Evolutionary conservation across 2,329 filamentous ascomycete genomes (phyloP).

Genomic region (Botrytis squamosa): DNA sequence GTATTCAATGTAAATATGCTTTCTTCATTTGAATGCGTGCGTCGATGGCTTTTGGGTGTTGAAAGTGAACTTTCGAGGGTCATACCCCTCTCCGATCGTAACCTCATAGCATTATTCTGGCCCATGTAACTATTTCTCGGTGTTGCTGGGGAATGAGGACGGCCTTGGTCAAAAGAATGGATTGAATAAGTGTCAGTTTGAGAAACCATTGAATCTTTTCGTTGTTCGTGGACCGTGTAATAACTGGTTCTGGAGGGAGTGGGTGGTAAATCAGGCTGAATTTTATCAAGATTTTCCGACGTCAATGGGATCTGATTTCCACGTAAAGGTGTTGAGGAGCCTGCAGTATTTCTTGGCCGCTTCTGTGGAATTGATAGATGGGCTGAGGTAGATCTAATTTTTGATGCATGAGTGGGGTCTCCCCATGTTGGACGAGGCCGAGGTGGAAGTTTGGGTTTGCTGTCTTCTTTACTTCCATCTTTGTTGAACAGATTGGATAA

Average conservation of each 20-base stretch:
- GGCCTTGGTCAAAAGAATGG: constrained; percentile 45
- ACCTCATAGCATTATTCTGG: constrained; percentile 38
- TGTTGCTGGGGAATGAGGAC: constrained; percentile 47
- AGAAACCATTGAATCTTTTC: constrained; percentile 55
- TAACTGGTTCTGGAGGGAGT: constrained; percentile 50
- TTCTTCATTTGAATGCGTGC: constrained; percentile 37
- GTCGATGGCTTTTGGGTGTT: constrained; percentile 37
- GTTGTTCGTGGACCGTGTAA: constrained; percentile 51
- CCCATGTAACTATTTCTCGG: constrained; percentile 37
- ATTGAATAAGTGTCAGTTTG: constrained; percentile 56
- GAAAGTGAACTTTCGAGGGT: constrained; percentile 26
- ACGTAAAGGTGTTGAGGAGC: constrained; percentile 36
- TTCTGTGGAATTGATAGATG: constrained; percentile 39
- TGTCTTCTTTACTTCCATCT: constrained; percentile 39
- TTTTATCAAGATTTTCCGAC: constrained; percentile 41
- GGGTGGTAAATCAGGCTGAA: constrained; percentile 34
- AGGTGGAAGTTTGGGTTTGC: constrained; percentile 32
- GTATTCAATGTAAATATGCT: constrained; percentile 62
- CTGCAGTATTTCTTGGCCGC: constrained; percentile 36
- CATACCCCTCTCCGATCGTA: constrained; percentile 41
- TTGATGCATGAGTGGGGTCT: constrained; percentile 28
- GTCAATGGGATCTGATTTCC: constrained; percentile 45
- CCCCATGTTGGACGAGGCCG: constrained; percentile 34
- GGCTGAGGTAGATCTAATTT: constrained; percentile 29
- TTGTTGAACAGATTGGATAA: constrained; percentile 52